Evolutionary conservation across 768 basidiomycete genomes (phyloP), one percentile per base, ranked within the genome.

Genomic region (Bullera alba): DNA sequence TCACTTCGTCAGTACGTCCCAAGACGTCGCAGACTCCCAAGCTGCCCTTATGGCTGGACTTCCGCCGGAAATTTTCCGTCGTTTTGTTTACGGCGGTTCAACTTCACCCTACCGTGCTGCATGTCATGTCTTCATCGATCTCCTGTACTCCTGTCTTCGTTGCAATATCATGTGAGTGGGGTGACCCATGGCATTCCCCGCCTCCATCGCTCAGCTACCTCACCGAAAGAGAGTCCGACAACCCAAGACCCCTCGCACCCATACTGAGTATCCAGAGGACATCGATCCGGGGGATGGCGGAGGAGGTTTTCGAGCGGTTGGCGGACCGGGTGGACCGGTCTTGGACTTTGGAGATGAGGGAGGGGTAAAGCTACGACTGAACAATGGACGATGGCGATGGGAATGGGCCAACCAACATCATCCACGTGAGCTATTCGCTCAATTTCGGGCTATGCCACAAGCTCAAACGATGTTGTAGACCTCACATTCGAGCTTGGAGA

Each of bases 291-390:
- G 27, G 14, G 38, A 22, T 22, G 21, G 8, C 21, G 38, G 10
- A 41, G 22, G 15, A 6, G 23, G 28, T 32, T 30, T 41, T 10
- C 22, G 19, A 22, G 41, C 23, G 7, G 39, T n/a, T 0, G 52
- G 36, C 16, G 56, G 48, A 12, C 25, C 48, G 0, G 56, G 59
- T 1, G 64, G 60, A 0, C 44, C 50, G 8, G 25, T 48, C 0
- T 30, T 66, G 14, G 60, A 58, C 32, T 57, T 58, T 43, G 64
- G 64, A 19, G 39, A 49, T 25, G 22, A 29, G n/a, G 64, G 64
- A 25, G 56, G 51, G 0, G 61, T 49, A 5, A 41, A 46, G 19
- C 36, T 66, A 25, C 46, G 54, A 14, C 39, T 27, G 22, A 25
- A 26, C 3, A 42, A 36, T 10, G 53, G 45, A 15, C 49, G 53